These are phyloP conservation scores for Patellifolia procumbens DNA, from an alignment of 179 eudicot genomes.

Conservation along the genomic window DNA sequence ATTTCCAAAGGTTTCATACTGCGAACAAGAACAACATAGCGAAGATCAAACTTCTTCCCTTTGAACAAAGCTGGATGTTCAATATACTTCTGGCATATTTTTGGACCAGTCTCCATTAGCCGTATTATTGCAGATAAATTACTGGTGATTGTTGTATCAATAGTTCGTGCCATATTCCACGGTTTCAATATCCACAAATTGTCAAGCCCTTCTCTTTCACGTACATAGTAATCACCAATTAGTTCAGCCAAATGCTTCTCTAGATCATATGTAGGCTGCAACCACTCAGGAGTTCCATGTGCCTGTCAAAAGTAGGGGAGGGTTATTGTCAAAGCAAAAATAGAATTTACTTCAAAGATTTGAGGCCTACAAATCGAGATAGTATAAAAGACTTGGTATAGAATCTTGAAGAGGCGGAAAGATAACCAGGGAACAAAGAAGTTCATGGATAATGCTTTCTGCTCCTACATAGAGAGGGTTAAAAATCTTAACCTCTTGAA, in stretches of 20 bases:
- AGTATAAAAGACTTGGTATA: not conserved
- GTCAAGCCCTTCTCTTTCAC: constrained; percentile 67
- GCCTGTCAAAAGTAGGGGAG: constrained; percentile 57
- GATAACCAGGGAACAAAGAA: not conserved
- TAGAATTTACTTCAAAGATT: not conserved
- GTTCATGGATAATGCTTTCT: not conserved
- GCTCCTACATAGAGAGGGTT: not conserved
- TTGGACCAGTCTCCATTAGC: constrained; percentile 99
- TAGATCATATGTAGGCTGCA: constrained; percentile 96
- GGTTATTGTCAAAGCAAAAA: not conserved
- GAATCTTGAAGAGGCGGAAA: not conserved
- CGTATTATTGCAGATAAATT: constrained; percentile 91
- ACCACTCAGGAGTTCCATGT: constrained; percentile 79
- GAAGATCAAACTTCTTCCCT: constrained; percentile 93
- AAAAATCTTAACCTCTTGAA: constrained; percentile 64
- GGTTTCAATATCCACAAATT: constrained; percentile 97
- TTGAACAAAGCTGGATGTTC: constrained; percentile 86
- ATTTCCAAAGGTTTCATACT: constrained; percentile 87
- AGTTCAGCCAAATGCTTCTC: constrained; percentile 80
- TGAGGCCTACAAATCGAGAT: not conserved
- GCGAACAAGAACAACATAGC: constrained; percentile 87
- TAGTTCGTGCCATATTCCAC: constrained; percentile 99
- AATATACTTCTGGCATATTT: constrained; percentile 95
- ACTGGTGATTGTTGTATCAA: constrained; percentile 82
- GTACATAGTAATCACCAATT: constrained; percentile 76